Evolutionary conservation across 257 asterid species (phyloP).

Genomic region (Solanum etuberosum): DNA sequence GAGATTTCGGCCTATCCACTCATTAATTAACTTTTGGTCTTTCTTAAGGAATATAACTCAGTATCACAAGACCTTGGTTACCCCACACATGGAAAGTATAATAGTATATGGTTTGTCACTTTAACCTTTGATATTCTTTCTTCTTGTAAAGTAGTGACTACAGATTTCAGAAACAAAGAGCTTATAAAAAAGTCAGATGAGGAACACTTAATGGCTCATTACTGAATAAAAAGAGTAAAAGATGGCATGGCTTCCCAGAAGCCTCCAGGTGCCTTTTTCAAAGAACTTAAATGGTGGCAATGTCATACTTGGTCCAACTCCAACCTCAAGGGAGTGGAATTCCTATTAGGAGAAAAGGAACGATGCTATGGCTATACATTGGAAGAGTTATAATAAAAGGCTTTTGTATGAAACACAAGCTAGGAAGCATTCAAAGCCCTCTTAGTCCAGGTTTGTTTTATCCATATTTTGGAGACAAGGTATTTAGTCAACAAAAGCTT

Average conservation of each 20-base stretch:
- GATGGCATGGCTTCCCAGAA: background rate
- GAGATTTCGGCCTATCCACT: background rate
- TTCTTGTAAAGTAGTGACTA: background rate
- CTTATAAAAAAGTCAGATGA: background rate
- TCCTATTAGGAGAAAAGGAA: background rate
- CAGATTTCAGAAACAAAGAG: background rate
- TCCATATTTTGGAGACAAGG: background rate
- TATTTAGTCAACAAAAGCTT: background rate
- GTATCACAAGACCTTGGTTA: background rate
- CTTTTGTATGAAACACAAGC: background rate
- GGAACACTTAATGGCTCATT: background rate
- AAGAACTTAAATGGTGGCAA: background rate
- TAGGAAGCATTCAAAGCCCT: background rate
- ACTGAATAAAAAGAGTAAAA: background rate
- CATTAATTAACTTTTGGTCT: background rate
- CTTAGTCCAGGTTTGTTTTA: background rate
- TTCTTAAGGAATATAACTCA: background rate
- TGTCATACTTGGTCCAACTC: background rate
- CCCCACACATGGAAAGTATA: background rate
- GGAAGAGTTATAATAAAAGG: background rate
- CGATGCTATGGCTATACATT: background rate
- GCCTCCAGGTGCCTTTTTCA: background rate
- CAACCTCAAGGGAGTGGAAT: background rate
- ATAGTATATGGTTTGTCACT: background rate
- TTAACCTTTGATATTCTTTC: background rate